Evolutionary conservation across 2,329 filamentous ascomycete species (phyloP).

Genomic region (Incumbomyces delicatus): DNA sequence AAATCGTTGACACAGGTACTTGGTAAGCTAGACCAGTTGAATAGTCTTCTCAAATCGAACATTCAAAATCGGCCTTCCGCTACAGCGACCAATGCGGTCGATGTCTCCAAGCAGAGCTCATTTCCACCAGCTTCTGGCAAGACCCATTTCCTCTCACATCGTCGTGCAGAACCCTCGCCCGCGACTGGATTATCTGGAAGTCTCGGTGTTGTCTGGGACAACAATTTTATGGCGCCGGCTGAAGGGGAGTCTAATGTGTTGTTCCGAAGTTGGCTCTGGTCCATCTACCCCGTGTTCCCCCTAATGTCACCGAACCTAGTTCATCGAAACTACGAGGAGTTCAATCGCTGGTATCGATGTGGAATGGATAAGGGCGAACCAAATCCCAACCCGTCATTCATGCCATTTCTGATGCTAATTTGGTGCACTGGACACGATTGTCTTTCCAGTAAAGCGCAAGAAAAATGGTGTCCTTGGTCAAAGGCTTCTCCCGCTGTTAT

Average conservation of each 20-base stretch:
- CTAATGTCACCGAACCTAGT: constrained; percentile 36
- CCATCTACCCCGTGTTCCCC: constrained; percentile 37
- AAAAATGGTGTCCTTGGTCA: constrained; percentile 14
- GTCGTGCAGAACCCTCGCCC: background rate
- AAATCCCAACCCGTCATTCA: constrained; percentile 32
- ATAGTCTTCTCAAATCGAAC: constrained; percentile 12
- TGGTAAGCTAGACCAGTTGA: constrained; percentile 14
- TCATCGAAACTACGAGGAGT: constrained; percentile 31
- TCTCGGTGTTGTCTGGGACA: background rate
- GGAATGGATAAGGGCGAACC: constrained; percentile 29
- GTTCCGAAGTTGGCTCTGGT: constrained; percentile 39
- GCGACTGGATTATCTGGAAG: background rate
- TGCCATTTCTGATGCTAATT: constrained; percentile 37
- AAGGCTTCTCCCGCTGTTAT: background rate
- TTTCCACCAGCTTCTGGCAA: too few species aligned
- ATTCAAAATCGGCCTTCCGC: background rate
- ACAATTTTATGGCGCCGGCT: background rate
- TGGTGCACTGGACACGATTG: constrained; percentile 41
- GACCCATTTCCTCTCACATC: too few species aligned
- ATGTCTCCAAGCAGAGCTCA: too few species aligned
- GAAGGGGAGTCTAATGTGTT: constrained; percentile 34
- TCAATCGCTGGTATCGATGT: constrained; percentile 35
- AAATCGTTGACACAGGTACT: constrained; percentile 1
- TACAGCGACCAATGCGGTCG: too few species aligned
- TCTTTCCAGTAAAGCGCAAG: constrained; percentile 28